Conservation (phyloP, 495 filamentous ascomycete species). For the Venustampulla echinocandica region DNA sequence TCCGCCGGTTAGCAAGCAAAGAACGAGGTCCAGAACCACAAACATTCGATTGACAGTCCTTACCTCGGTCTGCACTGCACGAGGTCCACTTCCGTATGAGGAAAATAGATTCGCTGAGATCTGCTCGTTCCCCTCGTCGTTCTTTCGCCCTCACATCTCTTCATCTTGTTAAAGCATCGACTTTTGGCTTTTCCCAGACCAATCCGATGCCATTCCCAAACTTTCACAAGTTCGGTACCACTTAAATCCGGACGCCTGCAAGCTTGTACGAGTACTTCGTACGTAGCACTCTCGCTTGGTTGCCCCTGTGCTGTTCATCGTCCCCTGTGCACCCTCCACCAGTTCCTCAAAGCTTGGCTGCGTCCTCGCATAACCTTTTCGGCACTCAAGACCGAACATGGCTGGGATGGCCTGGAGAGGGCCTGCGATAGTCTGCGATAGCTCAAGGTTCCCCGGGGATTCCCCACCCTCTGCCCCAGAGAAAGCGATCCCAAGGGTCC, state of each 20-base stretch:
- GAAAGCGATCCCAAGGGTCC: neutral
- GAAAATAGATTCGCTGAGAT: too few relatives aligned
- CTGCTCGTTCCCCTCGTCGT: too few relatives aligned
- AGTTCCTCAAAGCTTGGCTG: neutral
- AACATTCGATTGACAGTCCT: too few relatives aligned
- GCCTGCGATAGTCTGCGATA: neutral
- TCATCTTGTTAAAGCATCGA: neutral
- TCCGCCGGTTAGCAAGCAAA: neutral
- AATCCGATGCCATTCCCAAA: neutral
- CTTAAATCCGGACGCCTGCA: conserved; percentile 1
- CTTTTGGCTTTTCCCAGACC: neutral
- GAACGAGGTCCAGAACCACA: too few relatives aligned
- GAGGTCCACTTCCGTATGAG: too few relatives aligned
- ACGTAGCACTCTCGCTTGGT: neutral
- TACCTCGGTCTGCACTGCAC: too few relatives aligned
- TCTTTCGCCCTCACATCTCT: neutral
- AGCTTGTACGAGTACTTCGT: neutral
- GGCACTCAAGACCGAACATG: conserved; percentile 2
- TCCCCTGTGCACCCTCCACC: neutral
- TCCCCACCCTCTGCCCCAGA: neutral
- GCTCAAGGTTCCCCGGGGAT: neutral
- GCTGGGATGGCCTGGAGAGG: too few relatives aligned
- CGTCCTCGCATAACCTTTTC: conserved; percentile 4
- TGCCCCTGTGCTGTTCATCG: neutral
- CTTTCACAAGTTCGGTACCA: conserved; percentile 1